Evolutionary conservation across 192 early-diverging fungal genomes (phyloP).

Genomic region (Cladochytrium replicatum): DNA sequence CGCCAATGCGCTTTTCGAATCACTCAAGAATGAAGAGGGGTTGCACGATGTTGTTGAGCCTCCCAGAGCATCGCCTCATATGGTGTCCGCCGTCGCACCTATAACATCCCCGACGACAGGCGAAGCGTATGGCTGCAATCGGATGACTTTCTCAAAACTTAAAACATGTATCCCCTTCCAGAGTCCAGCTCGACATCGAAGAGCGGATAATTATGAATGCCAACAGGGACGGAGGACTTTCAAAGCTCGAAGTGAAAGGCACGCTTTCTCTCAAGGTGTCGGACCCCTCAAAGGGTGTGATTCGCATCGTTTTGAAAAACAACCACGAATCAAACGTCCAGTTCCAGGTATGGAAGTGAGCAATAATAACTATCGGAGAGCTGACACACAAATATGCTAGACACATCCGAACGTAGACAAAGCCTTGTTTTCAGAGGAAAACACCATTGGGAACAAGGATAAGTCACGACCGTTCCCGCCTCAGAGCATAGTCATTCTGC

Average conservation of each 20-base stretch:
- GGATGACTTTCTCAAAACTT: too few species aligned
- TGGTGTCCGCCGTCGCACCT: background rate
- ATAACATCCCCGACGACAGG: constrained; percentile 8
- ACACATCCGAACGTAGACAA: constrained; percentile 99
- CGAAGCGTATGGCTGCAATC: constrained; percentile 2
- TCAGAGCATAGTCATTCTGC: constrained; percentile 74
- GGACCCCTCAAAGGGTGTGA: constrained; percentile 48
- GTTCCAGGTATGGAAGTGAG: constrained; percentile 60
- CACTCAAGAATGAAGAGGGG: constrained; percentile 72
- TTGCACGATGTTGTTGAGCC: constrained; percentile 30
- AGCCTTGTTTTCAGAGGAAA: constrained; percentile 59
- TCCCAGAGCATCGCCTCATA: background rate
- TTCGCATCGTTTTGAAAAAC: constrained; percentile 54
- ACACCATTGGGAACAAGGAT: constrained; percentile 72
- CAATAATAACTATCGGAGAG: background rate
- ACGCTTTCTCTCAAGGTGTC: constrained; percentile 71
- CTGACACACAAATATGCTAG: constrained; percentile 16
- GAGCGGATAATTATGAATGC: constrained; percentile 78
- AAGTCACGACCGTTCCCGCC: constrained; percentile 77
- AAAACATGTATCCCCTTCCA: too few species aligned
- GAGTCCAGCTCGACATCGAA: constrained; percentile 77
- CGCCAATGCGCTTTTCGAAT: constrained; percentile 66
- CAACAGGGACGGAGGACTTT: constrained; percentile 84
- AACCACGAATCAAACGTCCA: constrained; percentile 60
- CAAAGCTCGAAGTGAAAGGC: constrained; percentile 91